Evolutionary conservation across 306 rosid genomes (phyloP).

Genomic region (Vicia sativa): DNA sequence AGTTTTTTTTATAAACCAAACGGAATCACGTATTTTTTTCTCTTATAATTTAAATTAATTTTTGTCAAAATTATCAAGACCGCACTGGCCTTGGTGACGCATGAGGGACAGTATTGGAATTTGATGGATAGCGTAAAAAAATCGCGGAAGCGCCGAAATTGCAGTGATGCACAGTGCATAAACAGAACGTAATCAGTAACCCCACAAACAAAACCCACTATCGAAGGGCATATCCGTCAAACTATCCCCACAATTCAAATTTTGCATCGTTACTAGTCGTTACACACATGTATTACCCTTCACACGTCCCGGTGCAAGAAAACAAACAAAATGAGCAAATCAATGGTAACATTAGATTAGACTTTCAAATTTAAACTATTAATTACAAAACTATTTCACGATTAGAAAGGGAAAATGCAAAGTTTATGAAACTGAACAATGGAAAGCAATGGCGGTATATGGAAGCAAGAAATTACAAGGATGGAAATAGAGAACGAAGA

Average conservation of each 20-base stretch:
- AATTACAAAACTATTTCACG: not conserved
- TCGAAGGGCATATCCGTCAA: slow-evolving; percentile 46
- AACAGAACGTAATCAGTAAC: slow-evolving; percentile 20
- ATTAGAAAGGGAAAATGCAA: no score
- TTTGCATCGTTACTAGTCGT: slow-evolving; percentile 44
- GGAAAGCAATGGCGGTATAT: slow-evolving; percentile 11
- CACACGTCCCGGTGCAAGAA: slow-evolving; percentile 26
- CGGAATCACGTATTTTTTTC: no score
- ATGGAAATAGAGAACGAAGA: slow-evolving; percentile 44
- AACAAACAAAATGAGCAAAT: slow-evolving; percentile 22
- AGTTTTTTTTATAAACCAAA: no score
- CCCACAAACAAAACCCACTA: slow-evolving; percentile 24
- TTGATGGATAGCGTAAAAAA: slow-evolving; percentile 6
- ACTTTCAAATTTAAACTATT: not conserved
- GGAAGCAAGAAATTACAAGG: slow-evolving; percentile 2
- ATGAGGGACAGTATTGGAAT: slow-evolving; percentile 22
- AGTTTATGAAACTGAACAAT: slow-evolving; percentile 17
- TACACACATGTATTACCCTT: not conserved
- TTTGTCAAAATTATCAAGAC: no score
- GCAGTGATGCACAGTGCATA: slow-evolving; percentile 14
- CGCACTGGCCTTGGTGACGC: no score
- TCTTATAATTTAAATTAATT: no score
- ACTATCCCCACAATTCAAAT: slow-evolving; percentile 36
- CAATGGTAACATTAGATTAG: not conserved
- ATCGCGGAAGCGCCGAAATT: slow-evolving; percentile 42